Evolutionary conservation across 768 basidiomycete species (phyloP).

Genomic region (Krasilnikovozyma curviuscula): DNA sequence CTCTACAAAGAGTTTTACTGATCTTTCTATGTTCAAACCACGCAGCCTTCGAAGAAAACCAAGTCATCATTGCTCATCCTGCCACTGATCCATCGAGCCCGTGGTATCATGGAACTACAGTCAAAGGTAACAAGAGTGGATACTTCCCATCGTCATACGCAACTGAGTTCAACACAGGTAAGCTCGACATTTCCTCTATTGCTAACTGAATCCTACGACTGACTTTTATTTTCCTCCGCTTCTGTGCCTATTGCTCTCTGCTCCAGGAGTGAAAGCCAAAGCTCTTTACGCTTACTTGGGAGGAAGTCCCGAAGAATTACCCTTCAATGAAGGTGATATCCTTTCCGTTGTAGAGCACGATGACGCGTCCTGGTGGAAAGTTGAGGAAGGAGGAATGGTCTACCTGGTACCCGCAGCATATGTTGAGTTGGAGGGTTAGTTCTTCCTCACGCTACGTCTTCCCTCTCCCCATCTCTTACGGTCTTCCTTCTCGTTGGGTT

Average conservation of each 20-base stretch:
- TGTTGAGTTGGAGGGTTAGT: constrained; percentile 86
- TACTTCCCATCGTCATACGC: constrained; percentile 85
- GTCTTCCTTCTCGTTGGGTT: background rate
- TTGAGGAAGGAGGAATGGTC: constrained; percentile 63
- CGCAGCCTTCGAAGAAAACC: constrained; percentile 59
- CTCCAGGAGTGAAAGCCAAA: constrained; percentile 41
- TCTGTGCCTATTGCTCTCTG: background rate
- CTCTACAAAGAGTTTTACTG: background rate
- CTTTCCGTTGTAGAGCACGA: constrained; percentile 60
- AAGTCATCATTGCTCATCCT: constrained; percentile 59
- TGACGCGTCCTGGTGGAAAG: constrained; percentile 92
- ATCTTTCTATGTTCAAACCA: background rate
- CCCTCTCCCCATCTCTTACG: constrained; percentile 6
- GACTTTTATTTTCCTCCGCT: background rate
- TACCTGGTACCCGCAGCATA: constrained; percentile 86
- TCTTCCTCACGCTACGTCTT: background rate
- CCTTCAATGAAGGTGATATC: constrained; percentile 60
- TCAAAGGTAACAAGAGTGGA: constrained; percentile 49
- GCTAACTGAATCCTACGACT: background rate
- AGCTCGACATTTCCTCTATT: constrained; percentile 16
- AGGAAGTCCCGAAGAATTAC: constrained; percentile 55
- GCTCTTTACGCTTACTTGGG: constrained; percentile 64
- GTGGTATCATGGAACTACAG: constrained; percentile 77
- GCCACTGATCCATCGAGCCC: constrained; percentile 60
- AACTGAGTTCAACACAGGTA: constrained; percentile 48